Base-by-base conservation (phyloP, 2,329 filamentous ascomycete species). In the Cercospora sesami region DNA sequence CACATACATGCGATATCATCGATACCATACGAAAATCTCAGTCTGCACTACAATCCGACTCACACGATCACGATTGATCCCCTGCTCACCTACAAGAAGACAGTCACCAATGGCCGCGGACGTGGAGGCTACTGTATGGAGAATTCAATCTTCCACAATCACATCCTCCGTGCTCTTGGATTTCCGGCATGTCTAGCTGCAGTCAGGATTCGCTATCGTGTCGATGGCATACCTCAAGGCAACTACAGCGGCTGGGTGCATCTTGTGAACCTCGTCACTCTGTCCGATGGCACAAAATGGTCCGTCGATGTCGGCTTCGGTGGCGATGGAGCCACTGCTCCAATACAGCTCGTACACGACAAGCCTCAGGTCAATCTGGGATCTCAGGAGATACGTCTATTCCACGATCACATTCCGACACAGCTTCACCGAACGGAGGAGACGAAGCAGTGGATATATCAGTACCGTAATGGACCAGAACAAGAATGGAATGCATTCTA, bases 301-400 rank as follows among this genome's bases (percentile, higher is more conserved):
- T 79, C 85, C 73, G 77, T 87, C 9, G 90, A 91, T 75, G 86
- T 89, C 10, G 87, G 84, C 4, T 91, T 91, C 73, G 89, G 89
- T 58, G 86, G 86, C 21, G 86, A 89, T 73, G 86, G 86, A 7
- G 82, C 87, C 2, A 89, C 85, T 1, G 78, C 79, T 16, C 88
- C 89, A 6, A 77, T 91, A 42, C 83, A 83, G 1, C 78, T 91
- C 1, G 75, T 86, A 45, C 81, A 85, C 3, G 78, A 79, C 14
- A 80, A 85, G 68, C 79, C 81, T 28, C 73, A 76, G 60, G n/a
- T 39, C 28, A 74, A 74, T 61, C 67, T 75, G 14, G 70, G 72
- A 5, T 69, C 63, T 1, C 74, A 75, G 63, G 70, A 75, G 39
- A 69, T 73, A 53, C 69, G 73, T 2, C 55, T 74, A 4, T 58